Base-by-base conservation (phyloP, 345 rosid genomes). In the Syzygium oleosum region DNA sequence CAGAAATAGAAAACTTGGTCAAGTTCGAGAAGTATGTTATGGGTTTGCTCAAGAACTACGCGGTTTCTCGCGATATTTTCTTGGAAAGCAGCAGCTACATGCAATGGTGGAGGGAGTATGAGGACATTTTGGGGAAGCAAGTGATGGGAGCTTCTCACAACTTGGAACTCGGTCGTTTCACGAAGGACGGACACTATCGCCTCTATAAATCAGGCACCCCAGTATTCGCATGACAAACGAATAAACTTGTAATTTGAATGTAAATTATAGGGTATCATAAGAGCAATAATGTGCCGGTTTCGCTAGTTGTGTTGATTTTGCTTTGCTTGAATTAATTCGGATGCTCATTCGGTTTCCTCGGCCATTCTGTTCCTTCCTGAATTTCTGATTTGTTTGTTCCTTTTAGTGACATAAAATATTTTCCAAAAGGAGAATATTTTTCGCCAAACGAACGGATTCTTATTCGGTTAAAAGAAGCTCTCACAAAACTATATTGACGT, bases 21-120 rank as follows among this genome's bases (percentile, higher is more conserved):
- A 0, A 1, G 58, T 95, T 96, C 87, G 95, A 94, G 89, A 14
- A 46, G 12, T 90, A 95, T 55, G 92, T 92, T 85, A 85, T 92
- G 93, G 85, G 56, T 11, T 80, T 91, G 88, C 90, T 94, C 85
- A 17, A 25, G 43, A 88, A 91, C 25, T 90, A 91, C 78, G 90
- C 91, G 51, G 94, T 94, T 6, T 94, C 96, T 65, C 95, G 97
- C 1, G 97, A 95, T 87, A 94, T 97, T 41, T 97, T 95, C 94
- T 85, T 91, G 91, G 79, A 43, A 53, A 17, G 55, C 4, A 92
- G 97, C 91, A 95, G 94, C 87, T 96, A 94, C 87, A 94, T 94
- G 97, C 88, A 49, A 78, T 95, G 97, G 97, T 52, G 53, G 96
- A 79, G 21, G 59, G 89, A 89, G 78, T 95, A 91, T 87, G 59